Conservation (phyloP, 371 early-diverging fungal genomes). For the Mycotypha africana region DNA sequence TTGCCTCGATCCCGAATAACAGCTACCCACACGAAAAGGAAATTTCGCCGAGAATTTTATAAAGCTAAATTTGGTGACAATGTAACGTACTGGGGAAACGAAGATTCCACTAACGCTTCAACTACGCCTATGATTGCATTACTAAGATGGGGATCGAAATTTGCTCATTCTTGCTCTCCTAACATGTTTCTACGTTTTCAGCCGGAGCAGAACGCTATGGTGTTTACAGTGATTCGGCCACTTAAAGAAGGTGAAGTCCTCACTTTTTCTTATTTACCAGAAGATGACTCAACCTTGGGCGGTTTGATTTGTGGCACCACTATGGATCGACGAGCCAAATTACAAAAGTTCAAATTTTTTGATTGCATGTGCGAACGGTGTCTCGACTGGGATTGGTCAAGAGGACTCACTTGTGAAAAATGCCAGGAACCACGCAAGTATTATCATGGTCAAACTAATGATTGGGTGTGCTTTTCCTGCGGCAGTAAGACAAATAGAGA, state of each 20-base stretch:
- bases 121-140: conserved; percentile 28
- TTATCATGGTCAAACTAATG: neutral
- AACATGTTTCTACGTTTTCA: conserved; percentile 42
- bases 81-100: conserved; percentile 16
- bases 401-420: conserved; percentile 16
- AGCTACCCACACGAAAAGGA: conserved; percentile 23
- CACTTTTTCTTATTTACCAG: conserved; percentile 43
- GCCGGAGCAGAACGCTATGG: conserved; percentile 26
- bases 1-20: conserved; percentile 16
- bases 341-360: conserved; percentile 41
- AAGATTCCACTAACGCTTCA: neutral
- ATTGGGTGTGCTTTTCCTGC: conserved; percentile 22
- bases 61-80: conserved; percentile 19
- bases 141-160: conserved; percentile 42
- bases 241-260: conserved; percentile 25
- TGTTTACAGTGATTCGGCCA: conserved; percentile 29
- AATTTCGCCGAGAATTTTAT: conserved; percentile 20
- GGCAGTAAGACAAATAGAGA: neutral
- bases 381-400: conserved; percentile 28
- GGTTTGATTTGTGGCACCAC: conserved; percentile 39
- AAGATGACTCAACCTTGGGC: conserved; percentile 35
- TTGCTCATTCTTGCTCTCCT: conserved; percentile 45
- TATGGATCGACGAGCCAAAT: conserved; percentile 22
- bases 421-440: conserved; percentile 6
- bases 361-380: conserved; percentile 38